Evolutionary conservation across 805 yeast genomes (phyloP).

Genomic region (Cyberlindnera xishuangbannaensis): DNA sequence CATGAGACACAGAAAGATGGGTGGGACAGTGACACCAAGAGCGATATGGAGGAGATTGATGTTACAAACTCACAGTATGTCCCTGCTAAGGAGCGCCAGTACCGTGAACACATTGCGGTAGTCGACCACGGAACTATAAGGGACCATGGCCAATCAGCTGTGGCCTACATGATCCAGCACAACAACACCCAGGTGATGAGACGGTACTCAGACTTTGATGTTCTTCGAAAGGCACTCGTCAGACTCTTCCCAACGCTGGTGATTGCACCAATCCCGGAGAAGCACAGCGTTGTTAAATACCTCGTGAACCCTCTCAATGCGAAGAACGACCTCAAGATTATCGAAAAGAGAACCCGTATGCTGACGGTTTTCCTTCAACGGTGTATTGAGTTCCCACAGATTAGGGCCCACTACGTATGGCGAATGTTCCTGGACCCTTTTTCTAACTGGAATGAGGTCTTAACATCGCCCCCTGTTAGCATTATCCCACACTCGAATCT

Average conservation of each 20-base stretch:
- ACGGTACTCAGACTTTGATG: constrained; percentile 89
- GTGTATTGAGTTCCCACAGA: constrained; percentile 52
- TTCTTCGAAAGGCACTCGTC: constrained; percentile 61
- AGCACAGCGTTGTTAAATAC: constrained; percentile 55
- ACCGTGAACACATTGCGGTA: constrained; percentile 6
- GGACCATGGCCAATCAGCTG: constrained; percentile 56
- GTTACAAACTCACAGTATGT: neutral
- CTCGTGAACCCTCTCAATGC: constrained; percentile 38
- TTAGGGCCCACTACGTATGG: constrained; percentile 58
- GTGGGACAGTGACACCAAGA: no score
- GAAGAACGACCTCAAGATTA: constrained; percentile 38
- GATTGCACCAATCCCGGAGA: constrained; percentile 93
- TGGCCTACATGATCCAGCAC: constrained; percentile 72
- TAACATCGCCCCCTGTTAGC: constrained; percentile 49
- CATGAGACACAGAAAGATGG: no score
- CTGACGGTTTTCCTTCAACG: constrained; percentile 72
- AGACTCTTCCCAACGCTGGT: constrained; percentile 75
- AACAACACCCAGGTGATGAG: constrained; percentile 55
- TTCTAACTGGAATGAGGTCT: constrained; percentile 75
- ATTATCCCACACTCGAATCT: constrained; percentile 47
- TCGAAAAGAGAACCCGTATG: constrained; percentile 70
- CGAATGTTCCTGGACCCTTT: constrained; percentile 81
- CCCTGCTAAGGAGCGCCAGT: constrained; percentile 1
- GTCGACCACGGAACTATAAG: constrained; percentile 44
- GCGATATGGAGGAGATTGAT: constrained; percentile 3